Evolutionary conservation across 441 rosid species (phyloP), one percentile per base, ranked within the genome.

Genomic region (Brassica hybrid): DNA sequence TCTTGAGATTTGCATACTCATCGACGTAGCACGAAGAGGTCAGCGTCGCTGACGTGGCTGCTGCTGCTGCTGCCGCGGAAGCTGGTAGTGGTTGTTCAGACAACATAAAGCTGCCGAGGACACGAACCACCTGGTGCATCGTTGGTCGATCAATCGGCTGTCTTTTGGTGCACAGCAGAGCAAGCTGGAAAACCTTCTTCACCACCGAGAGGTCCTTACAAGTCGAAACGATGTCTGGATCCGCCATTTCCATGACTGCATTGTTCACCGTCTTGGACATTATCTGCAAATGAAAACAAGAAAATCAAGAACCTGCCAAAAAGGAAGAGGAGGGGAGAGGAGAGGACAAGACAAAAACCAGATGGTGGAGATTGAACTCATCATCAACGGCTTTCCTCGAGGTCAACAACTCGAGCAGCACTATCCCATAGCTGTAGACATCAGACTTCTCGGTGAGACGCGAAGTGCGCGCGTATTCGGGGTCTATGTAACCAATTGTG

Each of bases 401-500:
- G 0, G 99, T 96, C 60, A 96, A 85, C 86, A 96, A 69, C 86
- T 96, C 98, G 32, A 96, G 97, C 13, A 96, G 86, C 71, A 96
- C 97, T 62, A 96, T 86, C 18, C 97, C 99, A 2, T 85, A 96
- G 76, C 99, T 94, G 79, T 94, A 96, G 5, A 96, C 96, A 80
- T 94, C 98, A 0, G 98, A 92, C 69, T 94, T 96, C 85, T 94
- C 99, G 0, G 98, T 96, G 52, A 94, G 94, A 1, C 86, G 94
- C 23, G 99, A 94, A 70, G 99, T 96, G 17, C 97, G 93, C 7
- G 99, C 98, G 79, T 96, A 96, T 75, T 96, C 99, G 0, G 99
- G 99, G 65, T 94, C 99, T 65, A 96, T 94, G 77, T 96, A 94
- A 18, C 98, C 99, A 69, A 96, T 96, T 3, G 98, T 92, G 36